phyloP scores from a whole-genome alignment of 768 basidiomycete species.

The Hypholoma sublateritium region DNA sequence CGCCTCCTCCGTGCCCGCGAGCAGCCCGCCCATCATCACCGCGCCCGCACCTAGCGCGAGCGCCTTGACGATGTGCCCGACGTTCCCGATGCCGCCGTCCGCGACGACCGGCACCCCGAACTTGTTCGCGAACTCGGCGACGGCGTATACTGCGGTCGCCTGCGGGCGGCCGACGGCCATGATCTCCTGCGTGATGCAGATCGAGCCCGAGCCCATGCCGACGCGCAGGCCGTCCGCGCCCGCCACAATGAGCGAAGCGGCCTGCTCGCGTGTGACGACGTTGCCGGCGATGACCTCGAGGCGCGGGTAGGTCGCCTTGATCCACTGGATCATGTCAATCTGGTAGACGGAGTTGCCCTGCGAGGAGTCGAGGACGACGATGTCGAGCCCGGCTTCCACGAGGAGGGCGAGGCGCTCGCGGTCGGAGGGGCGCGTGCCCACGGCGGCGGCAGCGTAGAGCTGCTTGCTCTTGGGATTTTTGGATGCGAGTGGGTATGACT shows the following conservation, averaged over 20 bases:
- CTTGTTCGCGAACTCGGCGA: slow-evolving; percentile 88
- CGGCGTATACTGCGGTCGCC: slow-evolving; percentile 96
- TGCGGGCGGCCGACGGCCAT: slow-evolving; percentile 99
- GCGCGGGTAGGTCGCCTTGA: slow-evolving; percentile 81
- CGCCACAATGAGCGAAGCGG: slow-evolving; percentile 88
- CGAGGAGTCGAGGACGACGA: slow-evolving; percentile 92
- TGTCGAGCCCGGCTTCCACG: slow-evolving; percentile 92
- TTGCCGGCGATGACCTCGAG: slow-evolving; percentile 97
- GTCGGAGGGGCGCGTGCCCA: slow-evolving; percentile 91
- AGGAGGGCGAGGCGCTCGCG: slow-evolving; percentile 81
- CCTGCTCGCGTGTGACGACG: slow-evolving; percentile 97
- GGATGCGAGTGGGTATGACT: slow-evolving; percentile 92
- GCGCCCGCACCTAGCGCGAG: slow-evolving; percentile 90
- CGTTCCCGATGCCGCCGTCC: slow-evolving; percentile 93
- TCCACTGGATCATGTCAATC: slow-evolving; percentile 92
- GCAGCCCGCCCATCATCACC: slow-evolving; percentile 97
- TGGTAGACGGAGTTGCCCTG: slow-evolving; percentile 96
- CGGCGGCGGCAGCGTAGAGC: slow-evolving; percentile 92
- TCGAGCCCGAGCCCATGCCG: slow-evolving; percentile 98
- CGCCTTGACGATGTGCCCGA: slow-evolving; percentile 98
- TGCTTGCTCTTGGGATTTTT: slow-evolving; percentile 92
- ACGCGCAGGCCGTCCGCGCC: slow-evolving; percentile 95
- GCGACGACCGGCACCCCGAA: slow-evolving; percentile 98
- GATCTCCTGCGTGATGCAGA: slow-evolving; percentile 99
- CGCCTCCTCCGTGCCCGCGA: slow-evolving; percentile 95